Base-by-base conservation (phyloP, 1,284 basidiomycete species). In the Entoloma clypeatum region DNA sequence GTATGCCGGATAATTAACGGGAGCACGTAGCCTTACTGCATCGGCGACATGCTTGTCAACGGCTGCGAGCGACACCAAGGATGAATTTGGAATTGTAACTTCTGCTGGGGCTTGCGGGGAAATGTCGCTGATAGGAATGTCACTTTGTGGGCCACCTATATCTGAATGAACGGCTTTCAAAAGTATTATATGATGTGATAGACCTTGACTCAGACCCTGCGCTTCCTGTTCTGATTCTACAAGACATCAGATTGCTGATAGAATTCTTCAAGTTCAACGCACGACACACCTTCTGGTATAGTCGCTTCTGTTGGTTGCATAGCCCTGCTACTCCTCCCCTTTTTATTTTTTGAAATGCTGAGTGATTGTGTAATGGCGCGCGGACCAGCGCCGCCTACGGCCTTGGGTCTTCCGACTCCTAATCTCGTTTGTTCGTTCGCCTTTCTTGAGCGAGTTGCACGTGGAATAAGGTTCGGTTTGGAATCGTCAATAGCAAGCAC, bases 401-500 rank as follows among this genome's bases (percentile, higher is more conserved):
- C 64, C 5, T 66, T 65, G 7, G 86, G 86, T 49, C 79, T 71
- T 3, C 86, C 84, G n/a, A 86, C 77, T 38, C 86, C 86, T 16
- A 88, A 66, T 47, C 69, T 69, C 36, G 70, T 74, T 55, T 86
- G 85, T 4, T 84, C 80, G 57, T 81, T 84, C 3, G 81, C 79
- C 54, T 85, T 86, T 45, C 80, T 71, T 14, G 73, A 75, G 9
- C 79, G 73, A 26, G 66, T 57, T 8, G 56, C 54, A 16, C 61
- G 61, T 3, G 64, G 56, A 29, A 52, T 37, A 14, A 57, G 48
- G 47, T 57, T 52, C 21, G 61, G 54, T 23, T 51, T 52, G 11
- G 55, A 52, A 23, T 48, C 35, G 39, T 46, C 30, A 22, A 24
- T 30, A 31, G 59, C 55, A 8, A 68, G 61, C 21, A 62, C 64